Evolutionary conservation across 2,329 filamentous ascomycete species (phyloP).

Genomic region (Nothophoma quercina): DNA sequence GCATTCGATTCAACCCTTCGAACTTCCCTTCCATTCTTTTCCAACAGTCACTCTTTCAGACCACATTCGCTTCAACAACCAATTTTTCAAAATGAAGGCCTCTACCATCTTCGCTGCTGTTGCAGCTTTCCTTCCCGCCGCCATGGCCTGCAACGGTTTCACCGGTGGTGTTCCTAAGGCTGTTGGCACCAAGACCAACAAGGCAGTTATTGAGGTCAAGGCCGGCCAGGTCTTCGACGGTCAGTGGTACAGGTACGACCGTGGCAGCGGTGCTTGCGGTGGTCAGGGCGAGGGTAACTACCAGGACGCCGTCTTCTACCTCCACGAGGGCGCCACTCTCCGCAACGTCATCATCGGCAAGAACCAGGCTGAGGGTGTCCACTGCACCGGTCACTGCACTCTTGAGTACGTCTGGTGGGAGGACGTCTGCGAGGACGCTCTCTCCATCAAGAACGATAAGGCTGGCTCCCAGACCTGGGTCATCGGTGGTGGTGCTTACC

Average conservation of each 20-base stretch:
- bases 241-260: constrained; percentile 36
- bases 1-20: constrained; percentile 1
- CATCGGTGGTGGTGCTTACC: constrained; percentile 52
- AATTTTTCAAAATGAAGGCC: constrained; percentile 24
- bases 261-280: constrained; percentile 35
- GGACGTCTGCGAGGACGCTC: constrained; percentile 51
- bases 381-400: constrained; percentile 58
- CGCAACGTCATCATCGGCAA: constrained; percentile 62
- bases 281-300: constrained; percentile 38
- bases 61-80: background rate
- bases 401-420: constrained; percentile 54
- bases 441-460: constrained; percentile 42
- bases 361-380: constrained; percentile 60
- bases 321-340: constrained; percentile 58
- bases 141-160: constrained; percentile 36
- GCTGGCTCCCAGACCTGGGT: constrained; percentile 42
- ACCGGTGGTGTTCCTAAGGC: constrained; percentile 34
- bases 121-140: constrained; percentile 28
- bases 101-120: constrained; percentile 18
- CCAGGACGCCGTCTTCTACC: constrained; percentile 59
- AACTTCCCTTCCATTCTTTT: background rate
- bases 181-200: constrained; percentile 36
- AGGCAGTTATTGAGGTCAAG: constrained; percentile 33
- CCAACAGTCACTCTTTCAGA: constrained; percentile 3
- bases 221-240: constrained; percentile 36